Percentiles rank a stretch among this genome's conserved stretches.
Conservation (phyloP, 345 rosid genomes). For the Crucihimalaya himalaica region DNA sequence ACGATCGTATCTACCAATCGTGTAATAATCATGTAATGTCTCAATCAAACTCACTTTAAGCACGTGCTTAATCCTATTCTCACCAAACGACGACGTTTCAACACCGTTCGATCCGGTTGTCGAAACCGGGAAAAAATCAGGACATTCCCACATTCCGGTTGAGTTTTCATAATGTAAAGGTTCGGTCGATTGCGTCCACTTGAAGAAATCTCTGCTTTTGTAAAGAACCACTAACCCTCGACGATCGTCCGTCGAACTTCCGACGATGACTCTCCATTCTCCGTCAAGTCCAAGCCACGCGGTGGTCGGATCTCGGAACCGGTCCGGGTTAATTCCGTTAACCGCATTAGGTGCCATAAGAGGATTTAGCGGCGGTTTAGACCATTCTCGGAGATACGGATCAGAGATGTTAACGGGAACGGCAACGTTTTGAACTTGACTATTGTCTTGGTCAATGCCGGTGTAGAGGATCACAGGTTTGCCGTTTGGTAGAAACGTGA, state of each 20-base stretch:
- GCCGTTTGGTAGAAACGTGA: slow-evolving; percentile 52
- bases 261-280: slow-evolving; percentile 36
- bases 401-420: slow-evolving; percentile 59
- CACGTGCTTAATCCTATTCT: slow-evolving; percentile 43
- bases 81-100: slow-evolving; percentile 24
- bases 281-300: slow-evolving; percentile 54
- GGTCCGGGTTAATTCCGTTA: slow-evolving; percentile 46
- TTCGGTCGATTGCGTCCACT: slow-evolving; percentile 45
- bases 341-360: slow-evolving; percentile 44
- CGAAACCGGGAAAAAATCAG: slow-evolving; percentile 68
- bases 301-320: slow-evolving; percentile 83
- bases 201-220: slow-evolving; percentile 56
- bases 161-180: slow-evolving; percentile 55
- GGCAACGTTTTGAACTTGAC: slow-evolving; percentile 64
- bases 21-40: slow-evolving; percentile 51
- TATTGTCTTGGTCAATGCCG: slow-evolving; percentile 47
- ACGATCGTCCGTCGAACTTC: slow-evolving; percentile 42
- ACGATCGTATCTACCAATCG: slow-evolving; percentile 48
- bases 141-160: slow-evolving; percentile 91
- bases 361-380: slow-evolving; percentile 60
- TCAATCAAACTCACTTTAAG: slow-evolving; percentile 59
- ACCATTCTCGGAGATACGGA: slow-evolving; percentile 69
- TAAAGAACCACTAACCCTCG: slow-evolving; percentile 57
- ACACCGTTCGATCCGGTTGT: slow-evolving; percentile 27
- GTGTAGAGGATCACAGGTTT: slow-evolving; percentile 70